Percentiles rank a stretch among this genome's conserved stretches.
Conservation (phyloP, 371 early-diverging fungal species). For the Mortierella sp. region DNA sequence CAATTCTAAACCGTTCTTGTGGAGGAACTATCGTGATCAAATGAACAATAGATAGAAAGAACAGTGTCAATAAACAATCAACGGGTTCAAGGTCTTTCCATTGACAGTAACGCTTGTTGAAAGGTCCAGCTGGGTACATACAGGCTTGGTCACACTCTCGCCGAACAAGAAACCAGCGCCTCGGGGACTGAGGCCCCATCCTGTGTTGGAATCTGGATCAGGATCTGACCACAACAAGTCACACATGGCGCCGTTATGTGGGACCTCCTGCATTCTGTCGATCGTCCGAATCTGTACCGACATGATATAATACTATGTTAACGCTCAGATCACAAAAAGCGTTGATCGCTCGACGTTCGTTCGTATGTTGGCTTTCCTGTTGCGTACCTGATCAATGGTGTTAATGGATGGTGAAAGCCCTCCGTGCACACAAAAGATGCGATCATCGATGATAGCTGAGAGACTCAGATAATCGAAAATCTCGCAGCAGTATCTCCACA, state of each 20-base stretch:
- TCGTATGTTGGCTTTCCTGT: too few species aligned
- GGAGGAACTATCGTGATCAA: conserved; percentile 71
- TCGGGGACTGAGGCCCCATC: conserved; percentile 98
- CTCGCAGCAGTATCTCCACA: conserved; percentile 99
- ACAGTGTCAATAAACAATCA: neutral
- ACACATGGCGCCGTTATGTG: conserved; percentile 99
- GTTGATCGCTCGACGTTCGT: too few species aligned
- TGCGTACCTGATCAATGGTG: conserved; percentile 94
- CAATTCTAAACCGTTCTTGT: conserved; percentile 90
- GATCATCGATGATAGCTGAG: conserved; percentile 94
- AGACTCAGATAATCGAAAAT: conserved; percentile 97
- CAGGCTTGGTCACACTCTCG: conserved; percentile 85
- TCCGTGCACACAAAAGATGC: conserved; percentile 98
- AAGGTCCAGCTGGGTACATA: conserved; percentile 47
- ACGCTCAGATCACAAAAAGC: too few species aligned
- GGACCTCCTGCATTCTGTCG: conserved; percentile 98
- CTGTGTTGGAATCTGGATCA: conserved; percentile 74
- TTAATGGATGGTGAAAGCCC: conserved; percentile 95
- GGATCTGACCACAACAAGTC: conserved; percentile 99
- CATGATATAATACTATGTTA: too few species aligned
- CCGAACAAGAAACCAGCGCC: conserved; percentile 99
- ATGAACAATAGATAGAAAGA: neutral
- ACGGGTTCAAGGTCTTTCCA: neutral
- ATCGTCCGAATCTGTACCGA: conserved; percentile 85
- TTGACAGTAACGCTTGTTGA: neutral